A percentile compares a stretch with the other conserved stretches of the same genome.
phyloP scores from a whole-genome alignment of 345 rosid genomes.

The Syzygium aqueum region DNA sequence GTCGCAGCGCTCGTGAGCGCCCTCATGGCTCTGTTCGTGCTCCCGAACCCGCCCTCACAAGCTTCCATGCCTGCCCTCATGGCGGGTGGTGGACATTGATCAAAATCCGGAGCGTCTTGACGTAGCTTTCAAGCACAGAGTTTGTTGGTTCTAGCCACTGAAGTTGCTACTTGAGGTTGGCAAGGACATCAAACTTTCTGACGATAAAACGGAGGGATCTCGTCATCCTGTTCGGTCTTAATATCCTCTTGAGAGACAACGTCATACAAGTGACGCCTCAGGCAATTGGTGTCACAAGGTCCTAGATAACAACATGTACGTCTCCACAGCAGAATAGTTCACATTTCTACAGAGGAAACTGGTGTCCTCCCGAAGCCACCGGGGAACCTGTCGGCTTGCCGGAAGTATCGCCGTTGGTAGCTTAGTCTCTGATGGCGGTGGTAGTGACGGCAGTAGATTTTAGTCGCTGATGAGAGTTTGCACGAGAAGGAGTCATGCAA shows the following conservation, averaged over 20 bases:
- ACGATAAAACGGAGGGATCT: background rate
- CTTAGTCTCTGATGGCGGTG: background rate
- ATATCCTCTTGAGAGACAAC: background rate
- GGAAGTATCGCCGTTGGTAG: background rate
- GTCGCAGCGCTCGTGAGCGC: constrained; percentile 55
- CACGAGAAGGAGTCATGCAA: background rate
- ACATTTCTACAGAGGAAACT: background rate
- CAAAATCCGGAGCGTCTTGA: background rate
- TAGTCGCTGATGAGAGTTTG: background rate
- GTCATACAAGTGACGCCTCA: background rate
- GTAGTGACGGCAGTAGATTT: background rate
- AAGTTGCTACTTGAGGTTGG: background rate
- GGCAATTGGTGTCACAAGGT: background rate
- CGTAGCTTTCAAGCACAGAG: background rate
- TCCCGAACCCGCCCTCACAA: constrained; percentile 58
- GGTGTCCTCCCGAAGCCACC: background rate
- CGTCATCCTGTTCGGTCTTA: background rate
- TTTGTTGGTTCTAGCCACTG: background rate
- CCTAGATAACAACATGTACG: background rate
- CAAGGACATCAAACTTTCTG: background rate
- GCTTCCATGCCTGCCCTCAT: background rate
- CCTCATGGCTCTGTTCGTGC: constrained; percentile 40
- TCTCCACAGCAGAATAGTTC: background rate
- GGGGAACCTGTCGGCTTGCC: background rate
- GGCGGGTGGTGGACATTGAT: constrained; percentile 2